These are phyloP conservation scores for Hirsutella thompsonii DNA, from an alignment of 2,329 filamentous ascomycete species.

Conservation along the genomic window DNA sequence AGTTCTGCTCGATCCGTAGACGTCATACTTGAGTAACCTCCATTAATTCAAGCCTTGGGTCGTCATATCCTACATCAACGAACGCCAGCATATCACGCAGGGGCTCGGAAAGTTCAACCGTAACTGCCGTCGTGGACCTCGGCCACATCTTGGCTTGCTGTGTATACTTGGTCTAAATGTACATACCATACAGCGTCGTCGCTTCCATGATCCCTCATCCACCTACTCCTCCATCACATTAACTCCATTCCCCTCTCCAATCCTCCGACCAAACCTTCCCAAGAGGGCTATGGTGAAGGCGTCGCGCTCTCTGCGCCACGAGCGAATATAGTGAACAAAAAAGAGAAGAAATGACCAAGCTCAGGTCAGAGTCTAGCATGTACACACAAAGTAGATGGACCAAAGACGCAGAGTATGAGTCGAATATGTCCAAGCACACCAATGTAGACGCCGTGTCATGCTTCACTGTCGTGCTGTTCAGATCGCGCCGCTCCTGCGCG, in stretches of 20 bases:
- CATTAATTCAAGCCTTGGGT: no score
- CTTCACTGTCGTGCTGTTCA: constrained; percentile 3
- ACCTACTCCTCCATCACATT: not conserved
- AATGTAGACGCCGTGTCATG: constrained; percentile 14
- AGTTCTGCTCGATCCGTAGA: no score
- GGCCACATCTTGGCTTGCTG: no score
- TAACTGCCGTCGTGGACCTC: no score
- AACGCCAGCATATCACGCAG: no score
- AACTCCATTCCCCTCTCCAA: constrained; percentile 4
- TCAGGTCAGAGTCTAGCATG: constrained; percentile 17
- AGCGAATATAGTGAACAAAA: constrained; percentile 1
- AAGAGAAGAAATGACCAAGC: constrained; percentile 12
- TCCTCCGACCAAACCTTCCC: constrained; percentile 15
- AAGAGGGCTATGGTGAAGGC: constrained; percentile 18
- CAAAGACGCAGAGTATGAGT: constrained; percentile 14
- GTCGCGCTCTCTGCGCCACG: constrained; percentile 13
- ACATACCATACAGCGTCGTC: no score
- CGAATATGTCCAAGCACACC: constrained; percentile 18
- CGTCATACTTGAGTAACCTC: no score
- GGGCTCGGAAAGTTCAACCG: no score
- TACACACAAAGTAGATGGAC: constrained; percentile 15
- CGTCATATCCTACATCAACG: no score
- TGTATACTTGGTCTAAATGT: no score
- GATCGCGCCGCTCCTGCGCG: not conserved
- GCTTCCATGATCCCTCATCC: no score